Conservation (phyloP, 2,329 filamentous ascomycete species). For the Hortaea sp. region DNA sequence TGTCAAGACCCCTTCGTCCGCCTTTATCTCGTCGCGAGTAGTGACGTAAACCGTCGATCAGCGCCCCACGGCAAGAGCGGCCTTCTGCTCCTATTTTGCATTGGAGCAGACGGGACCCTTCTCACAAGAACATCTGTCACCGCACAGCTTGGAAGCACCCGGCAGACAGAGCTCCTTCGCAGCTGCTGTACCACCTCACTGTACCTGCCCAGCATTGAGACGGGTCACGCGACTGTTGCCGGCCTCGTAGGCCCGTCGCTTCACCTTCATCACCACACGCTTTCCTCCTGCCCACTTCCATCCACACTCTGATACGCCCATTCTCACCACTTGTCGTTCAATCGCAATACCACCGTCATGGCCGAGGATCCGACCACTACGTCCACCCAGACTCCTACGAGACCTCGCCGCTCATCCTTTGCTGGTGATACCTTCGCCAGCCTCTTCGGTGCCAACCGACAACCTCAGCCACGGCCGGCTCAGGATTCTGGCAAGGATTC, state of each 20-base stretch:
- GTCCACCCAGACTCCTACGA: conserved; percentile 24
- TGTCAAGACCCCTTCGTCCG: no score
- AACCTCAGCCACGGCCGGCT: conserved; percentile 11
- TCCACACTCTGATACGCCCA: no score
- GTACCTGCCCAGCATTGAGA: background rate
- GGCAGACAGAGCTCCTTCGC: background rate
- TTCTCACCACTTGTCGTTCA: background rate
- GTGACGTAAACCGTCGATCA: no score
- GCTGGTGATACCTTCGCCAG: conserved; percentile 40
- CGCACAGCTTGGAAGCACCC: no score
- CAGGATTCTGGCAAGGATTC: conserved; percentile 10
- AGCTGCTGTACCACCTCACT: background rate
- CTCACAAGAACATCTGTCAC: no score
- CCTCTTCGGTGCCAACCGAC: conserved; percentile 33
- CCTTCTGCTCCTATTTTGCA: no score
- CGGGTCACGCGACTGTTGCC: background rate
- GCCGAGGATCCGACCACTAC: conserved; percentile 28
- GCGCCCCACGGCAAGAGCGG: no score
- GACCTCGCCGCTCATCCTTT: conserved; percentile 37
- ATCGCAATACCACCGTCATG: conserved; percentile 11
- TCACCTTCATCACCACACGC: no score
- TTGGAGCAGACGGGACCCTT: no score
- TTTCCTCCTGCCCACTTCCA: no score
- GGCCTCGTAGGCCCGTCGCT: background rate
- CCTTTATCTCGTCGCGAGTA: no score